Evolutionary conservation across 805 yeast species (phyloP).

Genomic region (Saturnispora halmiae): DNA sequence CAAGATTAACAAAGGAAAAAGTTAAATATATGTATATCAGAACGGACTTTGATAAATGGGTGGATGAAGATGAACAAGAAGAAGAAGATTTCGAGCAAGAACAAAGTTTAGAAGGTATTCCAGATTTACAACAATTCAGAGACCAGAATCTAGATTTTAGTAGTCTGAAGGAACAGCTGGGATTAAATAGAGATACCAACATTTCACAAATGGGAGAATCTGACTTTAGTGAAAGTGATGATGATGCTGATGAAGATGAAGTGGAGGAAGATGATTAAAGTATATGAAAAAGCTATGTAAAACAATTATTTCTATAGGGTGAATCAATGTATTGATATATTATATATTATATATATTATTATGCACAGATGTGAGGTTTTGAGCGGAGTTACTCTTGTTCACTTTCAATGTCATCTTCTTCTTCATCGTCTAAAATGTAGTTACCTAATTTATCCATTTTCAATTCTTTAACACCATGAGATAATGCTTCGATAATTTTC

Average conservation of each 20-base stretch:
- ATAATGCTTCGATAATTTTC: constrained; percentile 62
- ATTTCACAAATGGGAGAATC: constrained; percentile 16
- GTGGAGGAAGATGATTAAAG: constrained; percentile 9
- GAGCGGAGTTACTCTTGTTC: background rate
- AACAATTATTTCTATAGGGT: no score
- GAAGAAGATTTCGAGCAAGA: constrained; percentile 41
- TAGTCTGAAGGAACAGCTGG: constrained; percentile 26
- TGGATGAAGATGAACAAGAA: constrained; percentile 96
- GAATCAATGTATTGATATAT: no score
- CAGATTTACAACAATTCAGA: constrained; percentile 19
- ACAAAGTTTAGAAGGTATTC: constrained; percentile 14
- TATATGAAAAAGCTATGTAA: background rate
- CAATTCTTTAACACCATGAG: constrained; percentile 51
- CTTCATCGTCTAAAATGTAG: constrained; percentile 41
- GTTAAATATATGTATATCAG: constrained; percentile 68
- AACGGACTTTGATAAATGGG: constrained; percentile 97
- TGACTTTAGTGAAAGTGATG: constrained; percentile 26
- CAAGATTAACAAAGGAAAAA: constrained; percentile 85
- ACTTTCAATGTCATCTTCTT: background rate
- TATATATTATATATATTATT: no score
- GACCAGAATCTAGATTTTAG: constrained; percentile 24
- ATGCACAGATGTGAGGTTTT: background rate
- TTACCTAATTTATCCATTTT: constrained; percentile 80
- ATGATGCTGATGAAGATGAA: constrained; percentile 21
- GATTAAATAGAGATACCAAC: constrained; percentile 43